Percentiles rank a stretch among this genome's conserved stretches.
Conservation (phyloP, 169 alveolate species). For the Cytauxzoon felis region DNA sequence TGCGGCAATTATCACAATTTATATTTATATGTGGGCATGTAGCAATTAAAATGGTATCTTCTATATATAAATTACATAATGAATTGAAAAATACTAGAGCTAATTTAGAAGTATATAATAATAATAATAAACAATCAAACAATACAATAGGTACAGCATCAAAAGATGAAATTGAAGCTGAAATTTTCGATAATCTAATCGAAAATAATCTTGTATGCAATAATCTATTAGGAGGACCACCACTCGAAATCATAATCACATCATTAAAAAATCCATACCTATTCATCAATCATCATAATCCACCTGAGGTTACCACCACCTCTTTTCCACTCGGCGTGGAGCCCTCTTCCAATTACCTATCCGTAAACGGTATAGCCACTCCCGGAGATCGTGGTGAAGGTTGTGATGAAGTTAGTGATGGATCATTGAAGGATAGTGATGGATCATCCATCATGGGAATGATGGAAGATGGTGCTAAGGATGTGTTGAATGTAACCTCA, state of each 20-base stretch:
- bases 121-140: background rate
- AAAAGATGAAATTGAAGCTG: conserved; percentile 56
- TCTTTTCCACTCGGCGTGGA: too few species aligned
- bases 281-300: too few species aligned
- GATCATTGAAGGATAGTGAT: too few species aligned
- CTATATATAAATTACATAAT: conserved; percentile 34
- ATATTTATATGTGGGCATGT: conserved; percentile 58
- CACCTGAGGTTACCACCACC: too few species aligned
- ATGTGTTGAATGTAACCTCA: too few species aligned
- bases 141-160: conserved; percentile 63
- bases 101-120: conserved; percentile 14
- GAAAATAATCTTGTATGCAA: conserved; percentile 38
- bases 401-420: too few species aligned
- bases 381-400: too few species aligned
- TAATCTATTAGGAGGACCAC: conserved; percentile 60
- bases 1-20: conserved; percentile 39
- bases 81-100: conserved; percentile 49
- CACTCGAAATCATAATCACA: conserved; percentile 21
- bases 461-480: too few species aligned
- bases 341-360: too few species aligned
- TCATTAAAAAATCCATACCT: conserved; percentile 24
- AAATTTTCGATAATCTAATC: conserved; percentile 43
- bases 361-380: too few species aligned
- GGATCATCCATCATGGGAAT: too few species aligned
- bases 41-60: conserved; percentile 44